Base-by-base conservation (phyloP, 2,329 filamentous ascomycete genomes). In the Nannizziopsis arthrosporioides region DNA sequence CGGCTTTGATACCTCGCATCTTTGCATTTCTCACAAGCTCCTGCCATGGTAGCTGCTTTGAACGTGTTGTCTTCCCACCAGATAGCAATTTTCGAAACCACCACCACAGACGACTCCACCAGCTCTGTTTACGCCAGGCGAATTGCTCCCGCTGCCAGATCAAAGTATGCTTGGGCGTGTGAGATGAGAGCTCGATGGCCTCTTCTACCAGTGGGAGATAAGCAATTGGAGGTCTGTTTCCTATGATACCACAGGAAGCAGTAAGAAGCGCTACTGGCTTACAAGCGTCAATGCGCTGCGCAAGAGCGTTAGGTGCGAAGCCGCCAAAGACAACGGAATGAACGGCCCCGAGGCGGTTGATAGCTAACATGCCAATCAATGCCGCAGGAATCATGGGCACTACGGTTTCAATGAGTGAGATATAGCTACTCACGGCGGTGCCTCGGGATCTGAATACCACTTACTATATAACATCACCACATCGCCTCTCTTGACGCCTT, bases 351-450 rank as follows among this genome's bases (percentile, higher is more conserved):
- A 95, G 73, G 5, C 88, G 79, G 52, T 80, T 80, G 51, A 84
- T 78, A 18, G 89, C 88, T 3, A 94, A 77, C 54, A 92, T 86
- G 6, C 84, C 89, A 53, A 93, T 80, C 12, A 94, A 64, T 1
- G 88, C 85, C 0, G 86, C 82, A 0, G 90, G 89, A 38, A 95
- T 86, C 88, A 94, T 95, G 48, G 89, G 89, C 89, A 95, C 83
- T 86, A 54, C 19, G n/a, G 22, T 8, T 18, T 22, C 32, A 30
- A 18, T 12, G n/a, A 19, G 37, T 11, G 30, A 40, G 35, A 43
- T 36, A 3, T 47, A 32, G 7, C 7, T 7, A 27, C 22, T 27
- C 22, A 3, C 3, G 22, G 22, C 22, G 7, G 22, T 7, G 7
- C 35, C 48, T 36, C 12, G 40, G 32, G n/a, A 44, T 9, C 18